A percentile compares a stretch with the other conserved stretches of the same genome.
phyloP scores from a whole-genome alignment of 2,329 filamentous ascomycete genomes.

The Metarhizium guizhouense region DNA sequence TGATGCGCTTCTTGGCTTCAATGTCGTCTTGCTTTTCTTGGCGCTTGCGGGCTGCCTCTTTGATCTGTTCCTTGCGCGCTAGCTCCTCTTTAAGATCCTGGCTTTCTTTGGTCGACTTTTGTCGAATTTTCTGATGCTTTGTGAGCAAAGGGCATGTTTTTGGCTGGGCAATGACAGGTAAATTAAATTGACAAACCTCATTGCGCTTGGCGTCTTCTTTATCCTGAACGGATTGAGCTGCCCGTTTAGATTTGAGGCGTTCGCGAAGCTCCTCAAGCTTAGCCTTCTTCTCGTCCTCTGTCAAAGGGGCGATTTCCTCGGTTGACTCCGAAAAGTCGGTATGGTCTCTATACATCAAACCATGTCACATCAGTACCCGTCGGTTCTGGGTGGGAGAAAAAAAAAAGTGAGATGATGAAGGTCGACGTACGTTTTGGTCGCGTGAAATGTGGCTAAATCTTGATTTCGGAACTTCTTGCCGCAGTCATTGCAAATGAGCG shows the following conservation, averaged over 20 bases:
- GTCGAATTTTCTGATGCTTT: constrained; percentile 52
- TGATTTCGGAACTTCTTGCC: constrained; percentile 81
- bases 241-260: constrained; percentile 64
- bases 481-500: constrained; percentile 89
- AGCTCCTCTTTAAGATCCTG: constrained; percentile 89
- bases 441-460: constrained; percentile 81
- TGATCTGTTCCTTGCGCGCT: constrained; percentile 79
- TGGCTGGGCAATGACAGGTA: too few species aligned
- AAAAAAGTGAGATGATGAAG: neutral
- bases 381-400: neutral
- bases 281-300: constrained; percentile 83
- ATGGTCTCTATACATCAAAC: constrained; percentile 59
- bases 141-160: neutral
- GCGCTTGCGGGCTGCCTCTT: constrained; percentile 78
- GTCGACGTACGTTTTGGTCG: constrained; percentile 62
- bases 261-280: constrained; percentile 66
- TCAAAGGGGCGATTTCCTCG: constrained; percentile 83
- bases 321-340: constrained; percentile 88
- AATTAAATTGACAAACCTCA: constrained; percentile 47
- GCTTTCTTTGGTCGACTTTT: constrained; percentile 81
- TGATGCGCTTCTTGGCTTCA: constrained; percentile 80
- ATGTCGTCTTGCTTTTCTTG: constrained; percentile 80
- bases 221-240: constrained; percentile 58
- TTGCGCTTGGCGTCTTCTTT: constrained; percentile 79
- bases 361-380: constrained; percentile 6